phyloP scores from a whole-genome alignment of 1,284 basidiomycete genomes.

The Inonotus obliquus region DNA sequence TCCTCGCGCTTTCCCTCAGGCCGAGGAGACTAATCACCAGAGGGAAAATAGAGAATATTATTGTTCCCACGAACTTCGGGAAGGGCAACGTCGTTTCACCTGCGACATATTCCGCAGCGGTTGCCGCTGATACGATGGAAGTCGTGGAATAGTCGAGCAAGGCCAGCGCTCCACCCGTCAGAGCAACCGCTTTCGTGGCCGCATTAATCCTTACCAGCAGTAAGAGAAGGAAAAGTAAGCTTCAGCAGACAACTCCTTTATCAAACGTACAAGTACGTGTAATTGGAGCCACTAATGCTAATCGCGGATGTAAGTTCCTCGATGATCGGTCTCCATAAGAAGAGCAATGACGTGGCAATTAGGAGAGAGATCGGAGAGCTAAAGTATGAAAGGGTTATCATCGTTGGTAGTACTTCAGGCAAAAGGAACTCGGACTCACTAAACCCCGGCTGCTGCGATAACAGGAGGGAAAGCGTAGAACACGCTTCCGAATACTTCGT shows the following conservation, averaged over 20 bases:
- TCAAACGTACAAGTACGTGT: conserved; percentile 50
- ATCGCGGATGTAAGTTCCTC: conserved; percentile 62
- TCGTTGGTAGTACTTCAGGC: neutral
- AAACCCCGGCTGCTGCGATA: conserved; percentile 51
- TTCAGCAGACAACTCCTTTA: neutral
- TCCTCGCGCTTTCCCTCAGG: conserved; percentile 53
- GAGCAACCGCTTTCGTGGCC: conserved; percentile 53
- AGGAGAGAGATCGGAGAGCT: conserved; percentile 68
- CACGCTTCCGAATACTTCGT: conserved; percentile 63
- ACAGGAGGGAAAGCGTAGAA: conserved; percentile 70
- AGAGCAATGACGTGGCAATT: conserved; percentile 52
- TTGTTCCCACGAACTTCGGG: conserved; percentile 43
- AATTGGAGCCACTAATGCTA: conserved; percentile 64
- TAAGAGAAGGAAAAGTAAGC: neutral
- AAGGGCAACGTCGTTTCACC: conserved; percentile 56
- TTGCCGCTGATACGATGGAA: conserved; percentile 63
- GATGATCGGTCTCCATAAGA: conserved; percentile 69
- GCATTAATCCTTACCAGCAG: conserved; percentile 45
- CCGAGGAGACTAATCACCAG: conserved; percentile 53
- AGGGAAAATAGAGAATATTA: conserved; percentile 49
- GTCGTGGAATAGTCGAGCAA: conserved; percentile 65
- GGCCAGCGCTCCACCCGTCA: conserved; percentile 56
- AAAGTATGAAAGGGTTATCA: neutral
- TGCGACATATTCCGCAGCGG: conserved; percentile 59
- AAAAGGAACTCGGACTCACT: conserved; percentile 34